A percentile compares a stretch with the other conserved stretches of the same genome.
Conservation (phyloP, 2,329 filamentous ascomycete genomes). For the Colletotrichum lini region DNA sequence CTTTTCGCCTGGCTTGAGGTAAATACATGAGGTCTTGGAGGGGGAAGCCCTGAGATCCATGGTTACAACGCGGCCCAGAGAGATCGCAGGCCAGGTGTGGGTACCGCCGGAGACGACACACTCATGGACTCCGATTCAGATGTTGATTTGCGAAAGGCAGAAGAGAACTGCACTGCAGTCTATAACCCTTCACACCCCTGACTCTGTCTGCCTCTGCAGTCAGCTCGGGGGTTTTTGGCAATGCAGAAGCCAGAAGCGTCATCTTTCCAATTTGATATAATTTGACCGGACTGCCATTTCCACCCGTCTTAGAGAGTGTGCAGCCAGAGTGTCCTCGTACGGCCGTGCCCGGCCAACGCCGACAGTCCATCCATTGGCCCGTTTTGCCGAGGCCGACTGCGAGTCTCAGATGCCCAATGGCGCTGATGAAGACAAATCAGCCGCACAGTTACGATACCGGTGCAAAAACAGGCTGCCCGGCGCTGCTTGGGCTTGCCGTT, state of each 20-base stretch:
- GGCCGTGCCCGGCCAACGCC: conserved; percentile 6
- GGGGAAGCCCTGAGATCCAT: conserved; percentile 37
- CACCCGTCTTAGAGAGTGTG: conserved; percentile 16
- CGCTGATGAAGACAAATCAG: not conserved
- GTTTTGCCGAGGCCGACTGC: conserved; percentile 1
- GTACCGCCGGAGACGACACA: conserved; percentile 30
- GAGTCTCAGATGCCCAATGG: not conserved
- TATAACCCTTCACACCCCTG: conserved; percentile 27
- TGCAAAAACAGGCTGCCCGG: not conserved
- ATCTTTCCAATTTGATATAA: conserved; percentile 20
- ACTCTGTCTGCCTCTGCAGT: conserved; percentile 26
- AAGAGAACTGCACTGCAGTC: not conserved
- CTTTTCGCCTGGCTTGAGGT: not conserved
- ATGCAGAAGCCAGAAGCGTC: conserved; percentile 31
- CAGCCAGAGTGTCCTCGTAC: conserved; percentile 8
- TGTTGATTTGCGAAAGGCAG: conserved; percentile 18
- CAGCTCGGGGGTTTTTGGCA: conserved; percentile 26
- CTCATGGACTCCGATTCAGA: conserved; percentile 31
- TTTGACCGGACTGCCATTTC: conserved; percentile 25
- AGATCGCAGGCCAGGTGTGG: conserved; percentile 29
- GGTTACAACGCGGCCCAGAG: conserved; percentile 24
- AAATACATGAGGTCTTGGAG: conserved; percentile 13
- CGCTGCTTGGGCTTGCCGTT: not conserved
- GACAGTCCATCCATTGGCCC: conserved; percentile 15
- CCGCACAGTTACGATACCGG: not conserved